phyloP scores from a whole-genome alignment of 2,329 filamentous ascomycete species.

The Rhynchosporium graminicola region DNA sequence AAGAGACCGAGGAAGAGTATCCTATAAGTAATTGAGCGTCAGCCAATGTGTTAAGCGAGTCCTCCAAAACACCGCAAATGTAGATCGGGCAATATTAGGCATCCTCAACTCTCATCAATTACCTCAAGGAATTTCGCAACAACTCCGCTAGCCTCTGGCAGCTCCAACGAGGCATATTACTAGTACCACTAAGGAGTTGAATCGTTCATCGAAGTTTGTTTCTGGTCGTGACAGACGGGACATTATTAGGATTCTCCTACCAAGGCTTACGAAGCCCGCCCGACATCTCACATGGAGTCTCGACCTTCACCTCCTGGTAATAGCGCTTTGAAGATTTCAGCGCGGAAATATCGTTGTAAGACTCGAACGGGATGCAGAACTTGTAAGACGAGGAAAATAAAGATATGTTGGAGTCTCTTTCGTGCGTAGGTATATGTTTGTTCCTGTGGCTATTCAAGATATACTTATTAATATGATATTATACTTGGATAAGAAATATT shows the following conservation, averaged over 20 bases:
- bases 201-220: background rate
- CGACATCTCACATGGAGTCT: conserved; percentile 5
- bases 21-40: conserved; percentile 42
- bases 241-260: background rate
- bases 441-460: background rate
- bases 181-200: too few relatives aligned
- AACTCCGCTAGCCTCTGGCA: too few relatives aligned
- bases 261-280: background rate
- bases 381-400: conserved; percentile 46
- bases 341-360: conserved; percentile 39
- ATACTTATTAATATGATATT: background rate
- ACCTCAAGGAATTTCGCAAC: too few relatives aligned
- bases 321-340: conserved; percentile 25
- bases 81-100: too few relatives aligned
- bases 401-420: conserved; percentile 36
- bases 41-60: conserved; percentile 37
- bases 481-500: too few relatives aligned
- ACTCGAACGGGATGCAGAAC: conserved; percentile 44
- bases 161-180: too few relatives aligned
- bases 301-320: background rate
- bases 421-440: background rate
- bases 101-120: too few relatives aligned
- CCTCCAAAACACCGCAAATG: conserved; percentile 35
- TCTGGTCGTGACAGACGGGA: background rate
- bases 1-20: conserved; percentile 54